These are phyloP conservation scores for Paraurostyla sp. DNA, from an alignment of 73 alveolate genomes.

Conservation along the genomic window DNA sequence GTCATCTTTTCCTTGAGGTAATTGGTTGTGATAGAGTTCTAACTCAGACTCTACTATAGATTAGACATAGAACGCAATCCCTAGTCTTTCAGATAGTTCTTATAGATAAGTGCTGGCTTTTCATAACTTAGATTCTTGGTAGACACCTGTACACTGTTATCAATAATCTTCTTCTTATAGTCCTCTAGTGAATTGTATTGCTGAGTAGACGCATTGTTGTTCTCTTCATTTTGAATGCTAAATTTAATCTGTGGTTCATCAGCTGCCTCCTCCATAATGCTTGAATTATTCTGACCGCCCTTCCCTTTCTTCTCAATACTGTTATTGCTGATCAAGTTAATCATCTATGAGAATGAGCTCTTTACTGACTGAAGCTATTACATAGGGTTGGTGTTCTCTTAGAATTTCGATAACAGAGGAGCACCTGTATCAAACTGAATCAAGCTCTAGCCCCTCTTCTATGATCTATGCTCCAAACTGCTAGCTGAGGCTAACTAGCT, in stretches of 20 bases:
- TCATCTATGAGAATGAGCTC: constrained; percentile 25
- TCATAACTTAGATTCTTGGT: constrained; percentile 21
- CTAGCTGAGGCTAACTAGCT: not conserved
- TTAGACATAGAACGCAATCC: not conserved
- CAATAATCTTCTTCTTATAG: not conserved
- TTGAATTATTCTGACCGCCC: no score
- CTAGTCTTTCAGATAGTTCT: constrained; percentile 27
- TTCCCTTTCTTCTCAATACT: not conserved
- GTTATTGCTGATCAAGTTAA: not conserved
- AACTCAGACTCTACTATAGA: not conserved
- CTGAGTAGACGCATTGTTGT: no score
- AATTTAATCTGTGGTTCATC: no score
- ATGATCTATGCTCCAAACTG: not conserved
- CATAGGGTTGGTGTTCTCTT: not conserved
- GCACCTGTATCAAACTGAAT: not conserved
- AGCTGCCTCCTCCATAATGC: no score
- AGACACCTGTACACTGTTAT: not conserved
- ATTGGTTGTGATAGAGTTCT: not conserved
- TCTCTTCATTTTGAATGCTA: no score
- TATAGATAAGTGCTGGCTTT: constrained; percentile 14
- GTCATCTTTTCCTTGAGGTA: constrained; percentile 11
- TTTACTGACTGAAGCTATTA: not conserved
- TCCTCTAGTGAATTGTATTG: not conserved
- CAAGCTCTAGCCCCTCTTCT: not conserved
- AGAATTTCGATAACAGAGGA: not conserved